Conservation (phyloP, 2,329 filamentous ascomycete genomes). For the Phaeosphaeriaceae sp. region DNA sequence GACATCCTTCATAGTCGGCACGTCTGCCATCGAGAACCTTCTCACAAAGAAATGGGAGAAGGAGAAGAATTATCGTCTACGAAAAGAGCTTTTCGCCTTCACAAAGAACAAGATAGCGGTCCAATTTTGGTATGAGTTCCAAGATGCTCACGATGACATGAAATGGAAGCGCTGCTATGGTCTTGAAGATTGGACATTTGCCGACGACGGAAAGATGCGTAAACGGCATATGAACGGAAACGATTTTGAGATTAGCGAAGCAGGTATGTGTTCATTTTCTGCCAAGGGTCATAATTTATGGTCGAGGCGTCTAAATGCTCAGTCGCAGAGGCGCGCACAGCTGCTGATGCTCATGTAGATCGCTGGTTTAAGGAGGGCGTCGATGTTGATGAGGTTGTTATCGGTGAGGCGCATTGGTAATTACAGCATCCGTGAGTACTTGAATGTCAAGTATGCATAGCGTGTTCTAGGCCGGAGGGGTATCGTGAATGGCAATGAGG, state of each 20-base stretch:
- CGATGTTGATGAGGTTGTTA: constrained; percentile 71
- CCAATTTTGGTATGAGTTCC: constrained; percentile 89
- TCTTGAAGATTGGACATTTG: constrained; percentile 80
- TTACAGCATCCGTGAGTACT: neutral
- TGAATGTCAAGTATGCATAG: constrained; percentile 6
- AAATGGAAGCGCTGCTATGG: constrained; percentile 81
- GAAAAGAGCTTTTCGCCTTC: constrained; percentile 86
- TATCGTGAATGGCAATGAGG: constrained; percentile 80
- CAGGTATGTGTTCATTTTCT: constrained; percentile 21
- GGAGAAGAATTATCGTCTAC: constrained; percentile 74
- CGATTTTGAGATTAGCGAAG: constrained; percentile 67
- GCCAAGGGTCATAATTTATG: neutral
- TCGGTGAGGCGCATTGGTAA: constrained; percentile 71
- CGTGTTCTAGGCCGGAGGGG: constrained; percentile 65
- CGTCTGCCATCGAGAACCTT: constrained; percentile 70
- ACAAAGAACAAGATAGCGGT: constrained; percentile 79
- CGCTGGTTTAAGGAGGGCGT: constrained; percentile 74
- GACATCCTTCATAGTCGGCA: constrained; percentile 70
- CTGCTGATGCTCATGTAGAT: constrained; percentile 47
- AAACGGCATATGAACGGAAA: constrained; percentile 81
- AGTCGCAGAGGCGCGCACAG: neutral
- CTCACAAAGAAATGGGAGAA: constrained; percentile 75
- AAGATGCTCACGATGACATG: constrained; percentile 66
- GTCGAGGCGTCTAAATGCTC: neutral
- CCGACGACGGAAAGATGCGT: constrained; percentile 71